Evolutionary conservation across 2,329 filamentous ascomycete species (phyloP), one percentile per base, ranked within the genome.

Genomic region (Arthroderma uncinatum): DNA sequence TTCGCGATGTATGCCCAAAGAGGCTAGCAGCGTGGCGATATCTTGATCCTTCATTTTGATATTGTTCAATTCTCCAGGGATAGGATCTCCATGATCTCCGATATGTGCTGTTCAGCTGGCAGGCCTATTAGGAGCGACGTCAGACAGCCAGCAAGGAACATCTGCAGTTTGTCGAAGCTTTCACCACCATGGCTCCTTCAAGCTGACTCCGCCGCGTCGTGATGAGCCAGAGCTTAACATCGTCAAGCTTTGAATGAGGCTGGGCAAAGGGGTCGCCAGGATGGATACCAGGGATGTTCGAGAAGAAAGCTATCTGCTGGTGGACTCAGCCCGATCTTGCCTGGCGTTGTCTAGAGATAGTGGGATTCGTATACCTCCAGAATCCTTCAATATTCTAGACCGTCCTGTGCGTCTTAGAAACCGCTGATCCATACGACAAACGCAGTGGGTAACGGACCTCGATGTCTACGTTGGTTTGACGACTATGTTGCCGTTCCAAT

Each of bases 191-290:
- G 28, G 28, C 28, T 30, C 34, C 34, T 37, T 37, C 34, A 10
- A 2, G 9, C 34, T 5, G 39, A 4, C 39, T 16, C 12, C 4
- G 16, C 14, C 16, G 19, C 39, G 16, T 4, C 8, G 16, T 4
- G 34, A 37, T 10, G 34, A 12, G 10, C 14, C 9, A 30, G 47
- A 30, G 47, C 47, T 50, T 50, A 50, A 25, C 47, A 33, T n/a
- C 47, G 19, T 50, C 47, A 50, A 50, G 47, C 47, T 50, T 50
- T 19, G 12, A 33, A 16, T 25, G 47, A 33, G 47, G 47, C 47
- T 50, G 47, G 5, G 47, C 14, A 50, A 33, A 50, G 6, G 14
- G 14, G 44, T n/a, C n/a, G n/a, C n/a, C n/a, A n/a, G n/a, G n/a
- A n/a, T n/a, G n/a, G n/a, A n/a, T n/a, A n/a, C n/a, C n/a, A n/a